phyloP scores from a whole-genome alignment of 2,329 filamentous ascomycete species.

The Penicillium brevicompactum region DNA sequence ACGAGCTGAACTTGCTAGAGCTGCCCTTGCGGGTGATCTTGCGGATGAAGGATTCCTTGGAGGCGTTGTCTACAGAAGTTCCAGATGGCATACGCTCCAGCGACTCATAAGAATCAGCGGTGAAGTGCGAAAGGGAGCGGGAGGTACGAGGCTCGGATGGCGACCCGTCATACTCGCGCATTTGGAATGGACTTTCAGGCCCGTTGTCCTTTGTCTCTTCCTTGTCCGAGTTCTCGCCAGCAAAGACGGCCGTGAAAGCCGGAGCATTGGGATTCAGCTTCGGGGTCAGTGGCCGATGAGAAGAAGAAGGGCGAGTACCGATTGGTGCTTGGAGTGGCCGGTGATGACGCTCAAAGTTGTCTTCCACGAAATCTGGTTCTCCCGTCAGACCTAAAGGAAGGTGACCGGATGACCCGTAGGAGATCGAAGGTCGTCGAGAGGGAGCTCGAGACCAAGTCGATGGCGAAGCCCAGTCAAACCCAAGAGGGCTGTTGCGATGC shows the following conservation, averaged over 20 bases:
- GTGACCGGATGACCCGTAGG: constrained; percentile 71
- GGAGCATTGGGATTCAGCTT: constrained; percentile 86
- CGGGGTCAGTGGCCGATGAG: constrained; percentile 58
- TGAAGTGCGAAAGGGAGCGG: constrained; percentile 47
- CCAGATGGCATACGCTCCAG: constrained; percentile 49
- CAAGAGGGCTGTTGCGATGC: constrained; percentile 55
- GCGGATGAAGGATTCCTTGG: constrained; percentile 54
- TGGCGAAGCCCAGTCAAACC: constrained; percentile 55
- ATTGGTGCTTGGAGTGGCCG: constrained; percentile 68
- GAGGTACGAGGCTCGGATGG: constrained; percentile 49
- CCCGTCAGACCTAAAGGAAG: constrained; percentile 57
- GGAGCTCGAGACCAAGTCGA: constrained; percentile 73
- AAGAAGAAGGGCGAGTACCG: constrained; percentile 71
- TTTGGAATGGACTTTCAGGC: constrained; percentile 30
- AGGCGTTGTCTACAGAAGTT: constrained; percentile 42
- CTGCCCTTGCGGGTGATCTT: constrained; percentile 55
- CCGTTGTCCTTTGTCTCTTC: constrained; percentile 40
- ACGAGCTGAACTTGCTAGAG: constrained; percentile 54
- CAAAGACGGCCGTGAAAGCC: constrained; percentile 76
- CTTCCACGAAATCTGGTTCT: constrained; percentile 52
- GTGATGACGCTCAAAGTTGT: constrained; percentile 48
- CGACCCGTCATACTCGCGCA: constrained; percentile 41
- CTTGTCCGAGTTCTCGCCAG: constrained; percentile 50
- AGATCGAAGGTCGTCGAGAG: constrained; percentile 78
- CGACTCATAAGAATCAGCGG: constrained; percentile 51